Conservation (phyloP, 1,284 basidiomycete genomes). For the Pisolithus thermaeus region DNA sequence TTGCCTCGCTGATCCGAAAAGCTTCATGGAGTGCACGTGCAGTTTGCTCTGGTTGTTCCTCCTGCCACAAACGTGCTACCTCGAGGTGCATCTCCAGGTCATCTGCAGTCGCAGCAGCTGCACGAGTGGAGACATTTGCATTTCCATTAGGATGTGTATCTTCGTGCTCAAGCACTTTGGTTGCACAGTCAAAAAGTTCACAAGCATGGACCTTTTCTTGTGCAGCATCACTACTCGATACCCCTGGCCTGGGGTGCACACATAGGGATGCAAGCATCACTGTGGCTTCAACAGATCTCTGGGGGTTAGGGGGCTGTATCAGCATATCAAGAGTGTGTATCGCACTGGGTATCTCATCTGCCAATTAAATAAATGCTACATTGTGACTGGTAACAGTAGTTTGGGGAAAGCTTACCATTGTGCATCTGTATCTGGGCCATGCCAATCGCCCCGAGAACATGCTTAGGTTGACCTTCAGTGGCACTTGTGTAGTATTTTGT, state of each 20-base stretch:
- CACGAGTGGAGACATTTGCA: constrained; percentile 19
- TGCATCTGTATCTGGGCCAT: constrained; percentile 82
- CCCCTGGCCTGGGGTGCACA: constrained; percentile 71
- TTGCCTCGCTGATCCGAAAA: constrained; percentile 50
- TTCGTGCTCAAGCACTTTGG: constrained; percentile 58
- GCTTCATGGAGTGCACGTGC: constrained; percentile 72
- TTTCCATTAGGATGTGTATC: constrained; percentile 39
- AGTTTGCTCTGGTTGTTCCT: constrained; percentile 70
- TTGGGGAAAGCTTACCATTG: constrained; percentile 49
- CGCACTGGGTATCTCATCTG: constrained; percentile 72
- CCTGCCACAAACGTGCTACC: constrained; percentile 83
- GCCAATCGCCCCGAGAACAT: constrained; percentile 76
- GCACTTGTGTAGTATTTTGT: constrained; percentile 73
- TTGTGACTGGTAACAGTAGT: background rate
- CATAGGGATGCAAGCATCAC: constrained; percentile 87
- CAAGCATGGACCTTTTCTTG: constrained; percentile 72
- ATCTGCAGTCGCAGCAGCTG: constrained; percentile 31
- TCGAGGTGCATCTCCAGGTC: constrained; percentile 85
- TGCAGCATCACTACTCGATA: constrained; percentile 65
- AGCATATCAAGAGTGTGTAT: constrained; percentile 69
- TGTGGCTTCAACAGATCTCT: constrained; percentile 70
- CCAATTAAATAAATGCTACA: background rate
- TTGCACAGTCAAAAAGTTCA: constrained; percentile 75
- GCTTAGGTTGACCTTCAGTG: constrained; percentile 66
- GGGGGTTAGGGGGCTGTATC: constrained; percentile 58